Percentiles rank a stretch among this genome's conserved stretches.
Conservation (phyloP, 257 asterid genomes). For the Petunia secreta region DNA sequence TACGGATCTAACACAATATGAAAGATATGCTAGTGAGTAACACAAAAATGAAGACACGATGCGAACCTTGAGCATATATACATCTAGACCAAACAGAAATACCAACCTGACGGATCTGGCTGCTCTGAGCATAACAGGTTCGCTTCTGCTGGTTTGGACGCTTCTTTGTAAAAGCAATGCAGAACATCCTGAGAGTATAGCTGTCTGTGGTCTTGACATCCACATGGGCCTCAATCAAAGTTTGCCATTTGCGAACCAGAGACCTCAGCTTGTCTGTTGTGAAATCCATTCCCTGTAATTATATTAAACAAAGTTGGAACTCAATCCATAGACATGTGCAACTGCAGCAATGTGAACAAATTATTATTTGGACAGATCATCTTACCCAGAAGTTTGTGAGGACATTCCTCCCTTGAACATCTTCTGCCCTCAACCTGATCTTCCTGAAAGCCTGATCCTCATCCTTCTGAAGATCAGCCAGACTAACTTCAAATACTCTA, state of each 20-base stretch:
- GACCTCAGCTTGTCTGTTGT: conserved; percentile 46
- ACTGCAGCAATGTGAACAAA: background rate
- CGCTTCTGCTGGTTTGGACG: conserved; percentile 49
- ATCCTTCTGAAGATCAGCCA: conserved; percentile 51
- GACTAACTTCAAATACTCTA: conserved; percentile 44
- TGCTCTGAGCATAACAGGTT: conserved; percentile 46
- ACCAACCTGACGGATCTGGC: conserved; percentile 46
- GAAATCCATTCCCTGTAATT: conserved; percentile 44
- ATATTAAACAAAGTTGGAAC: background rate
- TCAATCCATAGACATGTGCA: background rate
- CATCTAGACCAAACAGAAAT: background rate
- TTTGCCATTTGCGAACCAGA: conserved; percentile 50
- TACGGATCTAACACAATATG: conserved; percentile 33
- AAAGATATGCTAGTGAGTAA: background rate
- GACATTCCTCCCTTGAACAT: conserved; percentile 47
- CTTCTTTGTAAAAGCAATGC: conserved; percentile 49
- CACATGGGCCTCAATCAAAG: conserved; percentile 47
- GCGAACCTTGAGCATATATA: background rate
- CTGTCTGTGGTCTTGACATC: conserved; percentile 47
- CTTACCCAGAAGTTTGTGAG: conserved; percentile 48
- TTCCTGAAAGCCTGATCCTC: conserved; percentile 47
- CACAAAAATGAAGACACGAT: background rate
- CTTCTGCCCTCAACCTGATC: conserved; percentile 47
- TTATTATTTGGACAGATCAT: background rate
- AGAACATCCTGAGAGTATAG: conserved; percentile 44